Conservation (phyloP, 345 rosid species). For the Citrus reticulata region DNA sequence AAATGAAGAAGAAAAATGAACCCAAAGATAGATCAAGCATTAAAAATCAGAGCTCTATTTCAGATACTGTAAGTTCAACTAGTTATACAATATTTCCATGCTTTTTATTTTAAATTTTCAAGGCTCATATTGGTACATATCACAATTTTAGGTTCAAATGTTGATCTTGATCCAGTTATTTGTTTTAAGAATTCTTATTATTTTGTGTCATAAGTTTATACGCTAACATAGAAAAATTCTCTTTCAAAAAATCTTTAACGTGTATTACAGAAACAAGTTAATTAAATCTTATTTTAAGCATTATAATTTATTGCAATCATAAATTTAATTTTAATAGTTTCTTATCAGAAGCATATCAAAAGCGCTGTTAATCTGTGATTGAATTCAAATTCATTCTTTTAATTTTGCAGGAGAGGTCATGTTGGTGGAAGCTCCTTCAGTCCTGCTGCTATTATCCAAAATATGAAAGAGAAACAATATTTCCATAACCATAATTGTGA, state of each 20-base stretch:
- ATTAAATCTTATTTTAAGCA: too few relatives aligned
- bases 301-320: too few relatives aligned
- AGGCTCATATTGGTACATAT: not conserved
- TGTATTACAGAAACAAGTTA: too few relatives aligned
- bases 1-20: conserved; percentile 11
- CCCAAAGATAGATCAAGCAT: conserved; percentile 6
- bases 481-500: not conserved
- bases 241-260: too few relatives aligned
- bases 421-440: conserved; percentile 15
- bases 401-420: conserved; percentile 19
- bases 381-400: not conserved
- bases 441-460: conserved; percentile 21
- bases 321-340: too few relatives aligned
- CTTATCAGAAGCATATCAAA: too few relatives aligned
- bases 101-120: not conserved
- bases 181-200: too few relatives aligned
- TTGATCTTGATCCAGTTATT: too few relatives aligned
- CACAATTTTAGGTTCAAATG: too few relatives aligned
- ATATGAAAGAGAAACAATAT: not conserved
- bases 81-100: not conserved
- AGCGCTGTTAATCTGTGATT: not conserved
- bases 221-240: too few relatives aligned
- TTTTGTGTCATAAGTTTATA: too few relatives aligned
- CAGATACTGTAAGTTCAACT: conserved; percentile 21
- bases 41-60: conserved; percentile 5